Evolutionary conservation across 2,329 filamentous ascomycete genomes (phyloP), one percentile per base, ranked within the genome.

Genomic region (Exophiala calicioides): DNA sequence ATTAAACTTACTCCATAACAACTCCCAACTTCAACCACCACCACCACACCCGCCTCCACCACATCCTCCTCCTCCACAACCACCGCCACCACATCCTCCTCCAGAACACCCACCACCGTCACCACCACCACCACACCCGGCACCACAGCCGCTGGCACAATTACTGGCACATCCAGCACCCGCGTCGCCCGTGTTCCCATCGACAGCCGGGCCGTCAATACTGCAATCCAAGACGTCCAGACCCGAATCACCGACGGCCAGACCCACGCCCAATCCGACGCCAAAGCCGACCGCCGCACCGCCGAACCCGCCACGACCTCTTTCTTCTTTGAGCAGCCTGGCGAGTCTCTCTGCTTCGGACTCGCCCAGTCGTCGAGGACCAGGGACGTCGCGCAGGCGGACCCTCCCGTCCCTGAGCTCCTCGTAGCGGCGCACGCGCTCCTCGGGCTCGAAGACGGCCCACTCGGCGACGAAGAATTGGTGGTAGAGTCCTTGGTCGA

Each of bases 401-500:
- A 49, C 33, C 16, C 54, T 19, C 13, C 31, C 41, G 38, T 55
- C 45, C 13, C 57, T 45, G 8, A 57, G 40, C 29, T 38, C n/a
- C 35, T 60, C 52, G 37, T 60, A 59, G 6, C 7, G 34, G 12
- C 23, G 24, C 4, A 54, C 39, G 42, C 56, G 52, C 7, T 52
- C 44, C 9, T 47, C 39, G 3, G 21, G 42, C 4, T 41, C 15
- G 3, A 49, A 31, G 29, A 43, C 38, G 2, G 48, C 56, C 58
- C 58, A 60, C 9, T 43, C 23, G 3, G 59, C 56, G 13, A 52
- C 41, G 27, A 60, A 59, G 41, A 44, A 59, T 23, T 51, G 36
- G n/a, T 51, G 44, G 37, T 55, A 57, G 3, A 33, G 41, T n/a
- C 59, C 62, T 24, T 59, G 57, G 23, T 70, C 68, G 43, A 64